These are phyloP conservation scores for Aspergillus caelatus DNA, from an alignment of 2,329 filamentous ascomycete species.

Conservation along the genomic window DNA sequence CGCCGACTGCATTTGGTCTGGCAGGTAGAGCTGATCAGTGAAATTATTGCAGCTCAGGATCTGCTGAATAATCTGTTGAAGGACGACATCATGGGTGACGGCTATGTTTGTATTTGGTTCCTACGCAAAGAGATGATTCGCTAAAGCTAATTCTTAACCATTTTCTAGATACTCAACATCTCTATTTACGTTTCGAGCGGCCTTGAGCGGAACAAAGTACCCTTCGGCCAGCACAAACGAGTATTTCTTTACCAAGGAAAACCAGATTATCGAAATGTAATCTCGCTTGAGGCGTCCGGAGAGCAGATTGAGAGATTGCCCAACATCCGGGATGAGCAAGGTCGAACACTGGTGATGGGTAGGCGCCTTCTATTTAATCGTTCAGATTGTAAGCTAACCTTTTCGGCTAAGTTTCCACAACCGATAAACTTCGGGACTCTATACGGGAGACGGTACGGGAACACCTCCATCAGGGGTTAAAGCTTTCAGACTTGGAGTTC, in stretches of 20 bases:
- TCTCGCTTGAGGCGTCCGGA: slow-evolving; percentile 25
- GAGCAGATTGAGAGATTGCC: slow-evolving; percentile 25
- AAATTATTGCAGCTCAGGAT: slow-evolving; percentile 15
- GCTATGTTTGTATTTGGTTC: slow-evolving; percentile 27
- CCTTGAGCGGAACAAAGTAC: slow-evolving; percentile 17
- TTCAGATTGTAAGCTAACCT: slow-evolving; percentile 13
- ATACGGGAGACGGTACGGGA: slow-evolving; percentile 20
- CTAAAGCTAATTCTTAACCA: slow-evolving; percentile 13
- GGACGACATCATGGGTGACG: slow-evolving; percentile 27
- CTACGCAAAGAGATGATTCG: background rate
- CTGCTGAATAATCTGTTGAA: slow-evolving; percentile 27
- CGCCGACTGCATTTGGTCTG: slow-evolving; percentile 39
- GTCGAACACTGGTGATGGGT: slow-evolving; percentile 24
- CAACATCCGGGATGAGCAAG: slow-evolving; percentile 24
- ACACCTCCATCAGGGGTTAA: slow-evolving; percentile 20
- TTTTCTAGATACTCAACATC: slow-evolving; percentile 27
- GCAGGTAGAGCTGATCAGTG: slow-evolving; percentile 27
- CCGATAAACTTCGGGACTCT: slow-evolving; percentile 16
- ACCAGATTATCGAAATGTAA: slow-evolving; percentile 24
- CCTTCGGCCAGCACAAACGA: slow-evolving; percentile 24
- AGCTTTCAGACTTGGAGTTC: slow-evolving; percentile 25
- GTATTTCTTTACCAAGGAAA: slow-evolving; percentile 25
- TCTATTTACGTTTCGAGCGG: slow-evolving; percentile 28
- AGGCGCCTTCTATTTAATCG: too few relatives aligned
- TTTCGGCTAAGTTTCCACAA: slow-evolving; percentile 22